phyloP scores from a whole-genome alignment of 1,139 yeast genomes.

The Protomyces inouyei region DNA sequence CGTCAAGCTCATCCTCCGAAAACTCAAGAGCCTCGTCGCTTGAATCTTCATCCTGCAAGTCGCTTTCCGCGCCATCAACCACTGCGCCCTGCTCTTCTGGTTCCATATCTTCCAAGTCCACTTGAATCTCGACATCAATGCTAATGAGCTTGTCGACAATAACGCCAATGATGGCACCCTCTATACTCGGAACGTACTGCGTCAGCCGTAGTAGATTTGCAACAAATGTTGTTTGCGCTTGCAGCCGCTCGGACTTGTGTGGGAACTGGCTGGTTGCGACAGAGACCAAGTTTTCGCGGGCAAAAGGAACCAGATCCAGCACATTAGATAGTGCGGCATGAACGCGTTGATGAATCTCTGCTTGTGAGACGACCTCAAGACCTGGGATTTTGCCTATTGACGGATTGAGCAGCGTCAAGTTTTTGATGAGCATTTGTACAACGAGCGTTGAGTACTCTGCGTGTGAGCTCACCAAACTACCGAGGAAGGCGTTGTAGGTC shows the following conservation, averaged over 20 bases:
- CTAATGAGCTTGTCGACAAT: constrained; percentile 30
- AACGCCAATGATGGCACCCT: constrained; percentile 28
- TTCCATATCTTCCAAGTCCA: constrained; percentile 27
- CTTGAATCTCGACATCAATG: constrained; percentile 29
- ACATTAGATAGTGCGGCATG: constrained; percentile 29
- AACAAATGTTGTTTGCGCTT: constrained; percentile 28
- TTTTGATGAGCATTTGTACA: constrained; percentile 28
- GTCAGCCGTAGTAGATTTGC: constrained; percentile 27
- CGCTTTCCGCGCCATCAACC: constrained; percentile 8
- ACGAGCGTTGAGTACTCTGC: constrained; percentile 28
- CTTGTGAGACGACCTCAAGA: constrained; percentile 11
- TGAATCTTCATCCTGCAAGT: not conserved
- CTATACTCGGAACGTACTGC: constrained; percentile 27
- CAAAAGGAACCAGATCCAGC: constrained; percentile 29
- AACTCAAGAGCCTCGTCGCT: constrained; percentile 7
- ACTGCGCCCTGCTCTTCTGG: constrained; percentile 23
- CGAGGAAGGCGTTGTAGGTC: constrained; percentile 28
- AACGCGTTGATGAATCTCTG: constrained; percentile 27
- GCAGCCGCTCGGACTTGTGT: constrained; percentile 27
- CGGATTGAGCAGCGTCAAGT: constrained; percentile 10
- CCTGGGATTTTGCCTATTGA: constrained; percentile 22
- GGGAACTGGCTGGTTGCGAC: constrained; percentile 28
- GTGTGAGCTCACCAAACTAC: constrained; percentile 30
- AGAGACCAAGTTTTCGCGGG: constrained; percentile 27
- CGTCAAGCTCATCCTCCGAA: constrained; percentile 22